A percentile compares a stretch with the other conserved stretches of the same genome.
phyloP scores from a whole-genome alignment of 352 stramenopile genomes.

The Phytophthora quininea region DNA sequence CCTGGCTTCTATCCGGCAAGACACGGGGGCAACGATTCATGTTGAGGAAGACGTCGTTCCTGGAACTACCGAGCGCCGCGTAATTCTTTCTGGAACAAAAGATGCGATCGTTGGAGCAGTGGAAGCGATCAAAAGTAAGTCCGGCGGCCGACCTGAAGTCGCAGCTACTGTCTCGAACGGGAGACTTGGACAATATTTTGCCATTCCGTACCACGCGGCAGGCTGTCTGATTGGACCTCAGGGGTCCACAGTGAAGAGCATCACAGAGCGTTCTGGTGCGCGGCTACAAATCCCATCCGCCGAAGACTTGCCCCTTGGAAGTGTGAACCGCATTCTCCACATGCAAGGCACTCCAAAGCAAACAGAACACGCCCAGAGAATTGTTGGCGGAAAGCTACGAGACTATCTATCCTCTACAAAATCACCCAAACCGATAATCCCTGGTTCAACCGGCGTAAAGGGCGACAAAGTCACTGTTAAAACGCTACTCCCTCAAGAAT shows the following conservation, averaged over 20 bases:
- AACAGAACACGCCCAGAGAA: conserved; percentile 43
- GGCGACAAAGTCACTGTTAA: conserved; percentile 64
- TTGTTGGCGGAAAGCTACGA: conserved; percentile 41
- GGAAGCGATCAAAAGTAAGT: conserved; percentile 43
- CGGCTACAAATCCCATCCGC: conserved; percentile 60
- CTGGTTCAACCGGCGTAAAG: conserved; percentile 27
- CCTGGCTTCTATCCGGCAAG: conserved; percentile 46
- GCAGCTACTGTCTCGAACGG: conserved; percentile 22
- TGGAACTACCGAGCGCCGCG: conserved; percentile 52
- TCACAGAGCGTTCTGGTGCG: conserved; percentile 57
- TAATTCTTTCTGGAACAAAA: conserved; percentile 46
- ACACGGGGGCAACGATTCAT: conserved; percentile 52
- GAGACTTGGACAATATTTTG: conserved; percentile 66
- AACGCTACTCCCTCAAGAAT: conserved; percentile 49
- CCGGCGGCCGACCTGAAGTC: conserved; percentile 48
- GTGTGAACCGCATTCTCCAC: conserved; percentile 67
- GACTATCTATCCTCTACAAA: conserved; percentile 41
- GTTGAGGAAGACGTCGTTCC: conserved; percentile 46
- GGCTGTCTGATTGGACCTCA: conserved; percentile 61
- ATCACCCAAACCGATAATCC: conserved; percentile 10
- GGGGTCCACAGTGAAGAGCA: conserved; percentile 40
- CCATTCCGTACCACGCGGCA: conserved; percentile 53
- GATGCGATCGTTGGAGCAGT: conserved; percentile 44
- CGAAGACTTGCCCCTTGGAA: conserved; percentile 61
- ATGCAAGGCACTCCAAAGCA: conserved; percentile 62